These are phyloP conservation scores for Rutstroemia sp. DNA, from an alignment of 2,329 filamentous ascomycete species.

Conservation along the genomic window DNA sequence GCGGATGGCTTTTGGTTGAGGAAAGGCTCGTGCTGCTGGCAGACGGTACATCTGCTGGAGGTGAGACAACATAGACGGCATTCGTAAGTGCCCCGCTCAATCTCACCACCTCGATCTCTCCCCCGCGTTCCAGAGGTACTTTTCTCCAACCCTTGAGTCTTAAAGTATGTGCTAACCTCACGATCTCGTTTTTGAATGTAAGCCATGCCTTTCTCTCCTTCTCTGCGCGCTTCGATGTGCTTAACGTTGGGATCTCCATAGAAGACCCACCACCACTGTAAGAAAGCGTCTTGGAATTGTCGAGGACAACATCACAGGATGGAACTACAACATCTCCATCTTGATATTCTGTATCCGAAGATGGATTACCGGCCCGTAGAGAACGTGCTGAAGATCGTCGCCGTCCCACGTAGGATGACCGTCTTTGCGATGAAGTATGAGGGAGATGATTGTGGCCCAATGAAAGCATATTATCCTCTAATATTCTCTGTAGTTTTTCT, in stretches of 20 bases:
- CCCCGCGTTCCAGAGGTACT: constrained; percentile 64
- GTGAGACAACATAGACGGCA: constrained; percentile 88
- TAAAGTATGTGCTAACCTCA: constrained; percentile 82
- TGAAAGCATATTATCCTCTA: constrained; percentile 53
- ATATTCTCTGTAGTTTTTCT: constrained; percentile 72
- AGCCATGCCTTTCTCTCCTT: constrained; percentile 74
- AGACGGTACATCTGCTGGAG: constrained; percentile 54
- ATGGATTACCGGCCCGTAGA: constrained; percentile 36
- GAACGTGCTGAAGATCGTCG: constrained; percentile 14
- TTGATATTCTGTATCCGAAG: constrained; percentile 78
- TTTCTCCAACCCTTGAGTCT: constrained; percentile 86
- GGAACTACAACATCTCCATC: constrained; percentile 82
- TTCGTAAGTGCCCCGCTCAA: constrained; percentile 92
- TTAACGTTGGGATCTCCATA: constrained; percentile 32
- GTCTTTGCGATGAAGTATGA: constrained; percentile 17
- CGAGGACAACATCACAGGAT: constrained; percentile 73
- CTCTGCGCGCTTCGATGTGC: constrained; percentile 40
- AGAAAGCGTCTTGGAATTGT: constrained; percentile 83
- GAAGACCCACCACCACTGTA: constrained; percentile 51
- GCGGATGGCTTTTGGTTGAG: constrained; percentile 30
- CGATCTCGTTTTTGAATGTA: constrained; percentile 86
- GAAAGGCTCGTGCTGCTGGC: constrained; percentile 28
- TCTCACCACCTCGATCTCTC: constrained; percentile 62
- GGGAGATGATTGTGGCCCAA: constrained; percentile 29
- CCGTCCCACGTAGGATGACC: constrained; percentile 13